These are phyloP conservation scores for Nakaseomyces nivariensis DNA, from an alignment of 1,139 yeast genomes.

Conservation along the genomic window DNA sequence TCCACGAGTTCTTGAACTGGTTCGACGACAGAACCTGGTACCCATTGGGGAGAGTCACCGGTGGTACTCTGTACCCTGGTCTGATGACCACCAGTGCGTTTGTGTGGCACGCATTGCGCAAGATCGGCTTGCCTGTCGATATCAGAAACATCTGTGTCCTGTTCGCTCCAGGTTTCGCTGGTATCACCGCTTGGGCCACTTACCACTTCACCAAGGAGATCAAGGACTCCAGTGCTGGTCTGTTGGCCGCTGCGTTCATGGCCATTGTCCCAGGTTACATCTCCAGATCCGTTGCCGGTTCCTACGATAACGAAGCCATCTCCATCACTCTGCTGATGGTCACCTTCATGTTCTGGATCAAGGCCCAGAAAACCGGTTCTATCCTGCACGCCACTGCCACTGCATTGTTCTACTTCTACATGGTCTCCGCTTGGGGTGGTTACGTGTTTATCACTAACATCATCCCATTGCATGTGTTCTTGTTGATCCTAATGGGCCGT, in stretches of 20 bases:
- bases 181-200: conserved; percentile 87
- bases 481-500: conserved; percentile 87
- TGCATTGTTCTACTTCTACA: conserved; percentile 86
- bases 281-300: conserved; percentile 96
- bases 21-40: conserved; percentile 99
- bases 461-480: conserved; percentile 92
- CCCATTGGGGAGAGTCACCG: conserved; percentile 97
- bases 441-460: conserved; percentile 96
- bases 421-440: conserved; percentile 99
- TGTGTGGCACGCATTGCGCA: conserved; percentile 65
- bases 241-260: conserved; percentile 87
- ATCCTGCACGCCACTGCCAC: conserved; percentile 76
- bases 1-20: conserved; percentile 92
- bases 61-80: conserved; percentile 97
- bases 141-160: conserved; percentile 92
- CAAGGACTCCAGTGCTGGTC: conserved; percentile 84
- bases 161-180: conserved; percentile 94
- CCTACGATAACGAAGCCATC: conserved; percentile 98
- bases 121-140: conserved; percentile 73
- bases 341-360: conserved; percentile 93
- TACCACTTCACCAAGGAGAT: conserved; percentile 82
- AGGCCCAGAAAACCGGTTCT: conserved; percentile 84
- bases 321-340: conserved; percentile 94
- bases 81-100: conserved; percentile 94
- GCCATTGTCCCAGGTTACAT: conserved; percentile 98